Percentiles rank a stretch among this genome's conserved stretches.
Conservation (phyloP, 1,284 basidiomycete species). For the Schizophyllum amplum region DNA sequence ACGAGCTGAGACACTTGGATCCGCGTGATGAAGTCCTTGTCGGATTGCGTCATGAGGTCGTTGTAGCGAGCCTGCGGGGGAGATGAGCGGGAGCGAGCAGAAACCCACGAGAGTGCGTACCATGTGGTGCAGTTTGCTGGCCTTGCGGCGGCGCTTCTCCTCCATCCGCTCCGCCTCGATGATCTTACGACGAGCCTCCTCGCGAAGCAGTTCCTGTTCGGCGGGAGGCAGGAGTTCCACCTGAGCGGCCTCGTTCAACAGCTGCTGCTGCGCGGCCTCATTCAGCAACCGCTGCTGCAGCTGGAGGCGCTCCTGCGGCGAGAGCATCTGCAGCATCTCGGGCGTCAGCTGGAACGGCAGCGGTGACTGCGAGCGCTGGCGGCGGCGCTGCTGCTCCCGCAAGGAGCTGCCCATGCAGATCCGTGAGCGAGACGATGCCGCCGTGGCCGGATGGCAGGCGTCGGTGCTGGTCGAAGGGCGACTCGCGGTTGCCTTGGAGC, state of each 20-base stretch:
- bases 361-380: constrained; percentile 40
- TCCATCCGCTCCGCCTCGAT: constrained; percentile 83
- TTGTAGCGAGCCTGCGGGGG: constrained; percentile 85
- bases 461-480: constrained; percentile 18
- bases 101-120: constrained; percentile 27
- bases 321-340: constrained; percentile 12
- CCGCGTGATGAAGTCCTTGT: constrained; percentile 99
- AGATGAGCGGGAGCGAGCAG: constrained; percentile 9
- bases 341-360: constrained; percentile 24
- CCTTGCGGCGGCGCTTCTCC: constrained; percentile 70
- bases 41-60: constrained; percentile 96
- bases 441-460: constrained; percentile 28
- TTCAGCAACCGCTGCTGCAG: constrained; percentile 64
- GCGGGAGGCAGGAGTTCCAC: constrained; percentile 47
- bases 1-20: constrained; percentile 98
- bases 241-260: constrained; percentile 53
- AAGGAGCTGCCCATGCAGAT: constrained; percentile 24
- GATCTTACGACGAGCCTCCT: constrained; percentile 80
- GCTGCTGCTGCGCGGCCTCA: constrained; percentile 64
- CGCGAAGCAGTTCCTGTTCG: constrained; percentile 61
- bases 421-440: constrained; percentile 31
- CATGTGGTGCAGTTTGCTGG: constrained; percentile 83
- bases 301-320: constrained; percentile 50
- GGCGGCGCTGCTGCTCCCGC: constrained; percentile 26
- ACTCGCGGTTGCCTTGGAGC: constrained; percentile 26